phyloP scores from a whole-genome alignment of 306 rosid genomes.

The Rosa rugosa region DNA sequence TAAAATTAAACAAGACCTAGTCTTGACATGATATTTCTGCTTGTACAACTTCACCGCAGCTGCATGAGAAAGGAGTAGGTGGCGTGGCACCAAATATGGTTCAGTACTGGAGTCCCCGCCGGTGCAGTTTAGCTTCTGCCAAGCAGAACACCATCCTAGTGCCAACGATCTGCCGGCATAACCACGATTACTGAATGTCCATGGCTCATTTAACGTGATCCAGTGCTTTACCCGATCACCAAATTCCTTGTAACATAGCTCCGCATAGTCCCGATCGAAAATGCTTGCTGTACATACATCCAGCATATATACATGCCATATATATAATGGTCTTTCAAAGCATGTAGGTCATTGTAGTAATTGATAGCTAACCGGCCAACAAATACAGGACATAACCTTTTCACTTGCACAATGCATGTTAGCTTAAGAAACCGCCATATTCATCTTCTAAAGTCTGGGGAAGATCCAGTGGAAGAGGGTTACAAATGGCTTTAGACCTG shows the following conservation, averaged over 20 bases:
- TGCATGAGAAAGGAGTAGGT: conserved; percentile 63
- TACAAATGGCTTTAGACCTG: conserved; percentile 45
- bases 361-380: neutral
- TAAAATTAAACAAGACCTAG: neutral
- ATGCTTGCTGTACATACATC: conserved; percentile 32
- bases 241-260: conserved; percentile 49
- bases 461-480: conserved; percentile 74
- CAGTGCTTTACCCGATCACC: conserved; percentile 62
- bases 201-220: conserved; percentile 58
- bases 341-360: neutral
- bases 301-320: neutral
- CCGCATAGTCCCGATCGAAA: conserved; percentile 38
- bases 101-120: conserved; percentile 51
- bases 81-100: conserved; percentile 51
- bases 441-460: conserved; percentile 64
- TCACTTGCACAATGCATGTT: conserved; percentile 42
- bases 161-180: conserved; percentile 18
- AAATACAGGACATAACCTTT: neutral
- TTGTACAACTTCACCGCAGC: conserved; percentile 44
- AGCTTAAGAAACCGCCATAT: conserved; percentile 59
- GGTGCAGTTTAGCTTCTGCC: conserved; percentile 33
- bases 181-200: conserved; percentile 2
- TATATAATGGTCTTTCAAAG: neutral
- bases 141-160: conserved; percentile 44
- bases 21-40: conserved; percentile 30